Evolutionary conservation across 2,329 filamentous ascomycete species (phyloP).

Genomic region (Helminthosporium solani): DNA sequence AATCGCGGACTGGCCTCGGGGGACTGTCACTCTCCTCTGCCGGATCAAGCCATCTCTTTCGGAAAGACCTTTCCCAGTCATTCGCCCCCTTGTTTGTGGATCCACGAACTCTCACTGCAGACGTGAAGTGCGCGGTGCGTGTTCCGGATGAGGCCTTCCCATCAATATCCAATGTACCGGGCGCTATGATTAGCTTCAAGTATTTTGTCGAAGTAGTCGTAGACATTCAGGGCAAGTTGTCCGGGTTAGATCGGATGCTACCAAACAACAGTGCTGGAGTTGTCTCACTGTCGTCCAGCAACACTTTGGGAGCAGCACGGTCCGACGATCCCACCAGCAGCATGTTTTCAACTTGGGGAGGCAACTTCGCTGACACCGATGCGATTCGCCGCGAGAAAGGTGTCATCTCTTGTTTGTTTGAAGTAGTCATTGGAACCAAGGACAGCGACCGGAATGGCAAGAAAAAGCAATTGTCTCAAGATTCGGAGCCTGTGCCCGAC

Average conservation of each 20-base stretch:
- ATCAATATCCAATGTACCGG: slow-evolving; percentile 84
- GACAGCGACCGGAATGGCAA: slow-evolving; percentile 65
- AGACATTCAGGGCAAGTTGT: slow-evolving; percentile 84
- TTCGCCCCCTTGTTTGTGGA: slow-evolving; percentile 88
- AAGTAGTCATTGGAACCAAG: slow-evolving; percentile 81
- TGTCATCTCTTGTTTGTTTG: slow-evolving; percentile 83
- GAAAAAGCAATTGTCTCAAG: slow-evolving; percentile 35
- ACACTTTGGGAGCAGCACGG: slow-evolving; percentile 38
- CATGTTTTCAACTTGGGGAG: slow-evolving; percentile 57
- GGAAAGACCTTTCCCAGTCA: slow-evolving; percentile 88
- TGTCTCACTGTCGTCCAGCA: slow-evolving; percentile 48
- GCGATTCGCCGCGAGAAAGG: slow-evolving; percentile 84
- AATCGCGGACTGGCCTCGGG: slow-evolving; percentile 80
- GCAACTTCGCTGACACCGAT: slow-evolving; percentile 83
- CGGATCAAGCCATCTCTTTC: slow-evolving; percentile 86
- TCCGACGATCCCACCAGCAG: slow-evolving; percentile 45
- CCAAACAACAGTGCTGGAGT: slow-evolving; percentile 52
- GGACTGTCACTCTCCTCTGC: slow-evolving; percentile 84
- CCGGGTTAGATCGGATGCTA: slow-evolving; percentile 68
- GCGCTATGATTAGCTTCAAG: slow-evolving; percentile 91
- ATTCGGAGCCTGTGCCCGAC: slow-evolving; percentile 6
- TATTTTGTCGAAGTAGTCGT: slow-evolving; percentile 93
- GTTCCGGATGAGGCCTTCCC: slow-evolving; percentile 90
- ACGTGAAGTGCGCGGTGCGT: slow-evolving; percentile 78
- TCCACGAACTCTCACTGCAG: slow-evolving; percentile 72